Evolutionary conservation across 768 basidiomycete genomes (phyloP), one percentile per base, ranked within the genome.

Genomic region (Amanita polypyramis): DNA sequence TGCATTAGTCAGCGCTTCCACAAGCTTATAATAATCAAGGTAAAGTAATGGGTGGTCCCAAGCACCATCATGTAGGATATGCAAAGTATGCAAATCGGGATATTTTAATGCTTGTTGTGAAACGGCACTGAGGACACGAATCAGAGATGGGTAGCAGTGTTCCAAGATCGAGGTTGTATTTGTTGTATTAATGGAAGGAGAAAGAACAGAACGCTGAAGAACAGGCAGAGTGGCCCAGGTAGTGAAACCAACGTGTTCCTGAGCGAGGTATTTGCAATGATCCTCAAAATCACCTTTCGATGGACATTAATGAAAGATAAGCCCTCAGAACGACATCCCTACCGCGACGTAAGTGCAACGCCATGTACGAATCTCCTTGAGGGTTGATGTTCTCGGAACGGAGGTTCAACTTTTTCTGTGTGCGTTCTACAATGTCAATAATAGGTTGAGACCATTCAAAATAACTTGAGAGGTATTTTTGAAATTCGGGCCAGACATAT

Each of bases 201-300:
- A 56, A 42, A 64, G 55, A 12, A 65, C 56, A 6, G 65, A 60
- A 3, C 56, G 27, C 21, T 54, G 45, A 9, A 75, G 55, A 14
- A 56, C 11, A 12, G 70, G 71, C n/a, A 75, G 66, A 5, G 70
- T 72, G 5, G 66, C 67, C 73, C 71, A 75, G 4, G 72, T 73
- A 5, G 70, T 72, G 58, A 73, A 73, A 8, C 69, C 70, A 8
- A 59, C 56, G 20, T 60, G 58, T 14, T 45, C 56, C 38, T 62
- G 51, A 5, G 67, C 61, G 4, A 73, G 63, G 37, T 49, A 57
- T 37, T 63, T 50, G 30, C 73, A 75, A 52, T 73, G 71, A 7
- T 54, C 58, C 54, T 70, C 67, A 49, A 75, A 73, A 40, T 73
- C 72, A 11, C 67, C 66, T 70, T 32, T 9, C 23, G 20, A n/a